A percentile compares a stretch with the other conserved stretches of the same genome.
Conservation (phyloP, 208 protist genomes). For the Sergeia podlipaevii region DNA sequence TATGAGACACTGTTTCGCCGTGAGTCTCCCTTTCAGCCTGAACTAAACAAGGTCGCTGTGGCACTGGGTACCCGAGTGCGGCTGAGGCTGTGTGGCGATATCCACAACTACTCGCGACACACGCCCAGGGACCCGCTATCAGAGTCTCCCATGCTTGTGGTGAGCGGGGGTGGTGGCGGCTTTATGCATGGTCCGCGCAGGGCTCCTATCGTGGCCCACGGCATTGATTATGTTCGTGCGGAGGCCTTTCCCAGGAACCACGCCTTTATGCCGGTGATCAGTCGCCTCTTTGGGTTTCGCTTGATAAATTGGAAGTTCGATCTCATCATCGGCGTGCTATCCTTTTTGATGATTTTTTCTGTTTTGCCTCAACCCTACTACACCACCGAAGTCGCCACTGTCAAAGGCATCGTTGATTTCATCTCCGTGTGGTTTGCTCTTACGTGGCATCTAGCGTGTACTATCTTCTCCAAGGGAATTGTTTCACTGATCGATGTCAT, state of each 20-base stretch:
- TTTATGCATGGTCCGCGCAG: slow-evolving; percentile 28
- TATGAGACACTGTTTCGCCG: slow-evolving; percentile 14
- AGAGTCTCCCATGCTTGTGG: slow-evolving; percentile 20
- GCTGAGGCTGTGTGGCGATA: slow-evolving; percentile 32
- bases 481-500: slow-evolving; percentile 16
- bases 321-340: slow-evolving; percentile 24
- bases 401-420: not conserved
- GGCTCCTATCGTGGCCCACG: slow-evolving; percentile 14
- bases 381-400: not conserved
- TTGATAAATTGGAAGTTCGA: slow-evolving; percentile 46
- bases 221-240: slow-evolving; percentile 13
- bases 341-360: slow-evolving; percentile 25
- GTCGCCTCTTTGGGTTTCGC: slow-evolving; percentile 27
- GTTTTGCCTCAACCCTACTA: slow-evolving; percentile 11
- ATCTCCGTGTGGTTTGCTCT: not conserved
- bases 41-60: slow-evolving; percentile 13
- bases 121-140: slow-evolving; percentile 10
- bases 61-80: slow-evolving; percentile 26
- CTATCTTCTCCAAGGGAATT: slow-evolving; percentile 10
- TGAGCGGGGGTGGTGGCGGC: slow-evolving; percentile 36
- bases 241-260: slow-evolving; percentile 14
- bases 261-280: slow-evolving; percentile 12
- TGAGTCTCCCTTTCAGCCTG: slow-evolving; percentile 11
- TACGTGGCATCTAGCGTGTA: slow-evolving; percentile 18
- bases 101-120: slow-evolving; percentile 49